phyloP scores from a whole-genome alignment of 495 filamentous ascomycete species.

The Elaphomyces granulatus region DNA sequence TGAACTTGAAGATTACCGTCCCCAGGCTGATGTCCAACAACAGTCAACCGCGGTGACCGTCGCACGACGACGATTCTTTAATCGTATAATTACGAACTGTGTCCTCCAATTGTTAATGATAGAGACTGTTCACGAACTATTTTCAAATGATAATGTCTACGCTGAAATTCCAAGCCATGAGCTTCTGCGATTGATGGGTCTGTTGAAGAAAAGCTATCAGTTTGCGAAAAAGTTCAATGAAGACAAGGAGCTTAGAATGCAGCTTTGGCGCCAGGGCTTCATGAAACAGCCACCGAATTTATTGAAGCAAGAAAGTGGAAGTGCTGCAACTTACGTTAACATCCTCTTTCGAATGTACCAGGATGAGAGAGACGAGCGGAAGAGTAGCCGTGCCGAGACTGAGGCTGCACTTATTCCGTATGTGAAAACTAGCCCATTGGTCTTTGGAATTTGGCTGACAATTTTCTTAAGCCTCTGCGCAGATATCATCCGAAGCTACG shows the following conservation, averaged over 20 bases:
- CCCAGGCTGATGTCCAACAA: conserved; percentile 55
- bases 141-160: conserved; percentile 94
- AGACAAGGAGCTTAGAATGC: conserved; percentile 88
- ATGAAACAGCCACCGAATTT: conserved; percentile 99
- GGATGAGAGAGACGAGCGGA: conserved; percentile 70
- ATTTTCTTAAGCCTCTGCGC: conserved; percentile 77
- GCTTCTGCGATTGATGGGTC: conserved; percentile 78
- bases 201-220: conserved; percentile 86
- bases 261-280: conserved; percentile 92
- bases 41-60: conserved; percentile 85
- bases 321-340: conserved; percentile 81
- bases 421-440: conserved; percentile 15
- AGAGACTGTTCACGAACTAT: conserved; percentile 95
- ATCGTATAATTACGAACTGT: conserved; percentile 98
- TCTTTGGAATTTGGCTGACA: conserved; percentile 8
- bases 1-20: conserved; percentile 82
- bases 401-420: conserved; percentile 84
- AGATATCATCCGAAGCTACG: conserved; percentile 77
- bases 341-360: conserved; percentile 96
- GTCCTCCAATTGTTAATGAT: conserved; percentile 97
- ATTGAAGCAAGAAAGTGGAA: conserved; percentile 93
- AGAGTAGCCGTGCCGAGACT: conserved; percentile 59
- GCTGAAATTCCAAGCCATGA: conserved; percentile 77
- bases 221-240: conserved; percentile 96
- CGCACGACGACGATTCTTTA: conserved; percentile 91